phyloP scores from a whole-genome alignment of 495 filamentous ascomycete genomes.

The Xylaria venustula region DNA sequence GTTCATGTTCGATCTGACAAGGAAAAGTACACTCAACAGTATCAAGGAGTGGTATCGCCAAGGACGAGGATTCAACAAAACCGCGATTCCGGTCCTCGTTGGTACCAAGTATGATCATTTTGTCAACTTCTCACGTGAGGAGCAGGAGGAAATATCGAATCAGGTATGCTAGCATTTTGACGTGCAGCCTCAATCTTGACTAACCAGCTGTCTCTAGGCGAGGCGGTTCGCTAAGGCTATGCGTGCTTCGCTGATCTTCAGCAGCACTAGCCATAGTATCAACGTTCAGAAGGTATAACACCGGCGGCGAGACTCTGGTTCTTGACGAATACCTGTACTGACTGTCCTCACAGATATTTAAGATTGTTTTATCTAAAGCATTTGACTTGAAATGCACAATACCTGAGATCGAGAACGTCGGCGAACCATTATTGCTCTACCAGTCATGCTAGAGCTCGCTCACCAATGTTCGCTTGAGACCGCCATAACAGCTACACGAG shows the following conservation, averaged over 20 bases:
- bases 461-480: slow-evolving; percentile 1
- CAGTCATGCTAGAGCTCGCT: slow-evolving; percentile 60
- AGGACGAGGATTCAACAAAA: slow-evolving; percentile 98
- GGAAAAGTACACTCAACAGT: slow-evolving; percentile 96
- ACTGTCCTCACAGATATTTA: slow-evolving; percentile 77
- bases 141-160: slow-evolving; percentile 96
- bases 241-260: slow-evolving; percentile 96
- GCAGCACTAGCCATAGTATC: slow-evolving; percentile 97
- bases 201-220: slow-evolving; percentile 55
- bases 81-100: slow-evolving; percentile 92
- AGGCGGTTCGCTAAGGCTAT: slow-evolving; percentile 96
- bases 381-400: slow-evolving; percentile 99
- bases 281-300: slow-evolving; percentile 90
- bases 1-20: slow-evolving; percentile 98
- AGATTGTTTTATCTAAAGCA: slow-evolving; percentile 96
- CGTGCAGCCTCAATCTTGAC: neutral
- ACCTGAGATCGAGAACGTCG: slow-evolving; percentile 95
- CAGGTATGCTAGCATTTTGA: slow-evolving; percentile 57
- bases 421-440: slow-evolving; percentile 94
- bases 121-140: slow-evolving; percentile 94
- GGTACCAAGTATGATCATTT: slow-evolving; percentile 99
- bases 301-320: neutral
- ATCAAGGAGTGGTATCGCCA: slow-evolving; percentile 99
- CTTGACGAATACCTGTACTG: neutral
- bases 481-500: slow-evolving; percentile 1